Evolutionary conservation across 2,329 filamentous ascomycete species (phyloP).

Genomic region (Penicillium sp.): DNA sequence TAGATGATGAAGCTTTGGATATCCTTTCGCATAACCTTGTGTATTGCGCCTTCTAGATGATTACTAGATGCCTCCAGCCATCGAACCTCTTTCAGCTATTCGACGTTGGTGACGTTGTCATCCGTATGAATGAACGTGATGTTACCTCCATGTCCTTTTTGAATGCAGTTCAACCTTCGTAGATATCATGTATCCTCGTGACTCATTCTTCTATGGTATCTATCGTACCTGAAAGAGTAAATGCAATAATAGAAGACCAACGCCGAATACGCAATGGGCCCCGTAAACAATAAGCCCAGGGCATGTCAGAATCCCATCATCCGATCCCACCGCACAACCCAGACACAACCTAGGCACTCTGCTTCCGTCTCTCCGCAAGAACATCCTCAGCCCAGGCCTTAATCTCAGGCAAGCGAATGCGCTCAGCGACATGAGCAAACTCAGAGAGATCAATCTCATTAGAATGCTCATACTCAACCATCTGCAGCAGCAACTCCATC

Average conservation of each 20-base stretch:
- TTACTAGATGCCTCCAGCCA: too few species aligned
- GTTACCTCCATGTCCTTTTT: too few species aligned
- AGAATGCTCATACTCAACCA: conserved; percentile 88
- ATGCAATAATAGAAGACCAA: conserved; percentile 10
- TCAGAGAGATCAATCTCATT: conserved; percentile 74
- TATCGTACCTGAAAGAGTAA: conserved; percentile 7
- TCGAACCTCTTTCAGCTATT: too few species aligned
- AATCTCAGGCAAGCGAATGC: conserved; percentile 72
- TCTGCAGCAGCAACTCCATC: conserved; percentile 90
- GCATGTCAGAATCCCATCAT: not conserved
- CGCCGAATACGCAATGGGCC: conserved; percentile 11
- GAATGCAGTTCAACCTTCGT: not conserved
- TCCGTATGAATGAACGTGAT: too few species aligned
- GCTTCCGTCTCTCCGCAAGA: conserved; percentile 65
- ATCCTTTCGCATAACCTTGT: too few species aligned
- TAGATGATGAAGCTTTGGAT: too few species aligned
- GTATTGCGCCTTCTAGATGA: too few species aligned
- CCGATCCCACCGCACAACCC: not conserved
- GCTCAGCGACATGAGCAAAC: conserved; percentile 73
- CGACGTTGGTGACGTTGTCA: too few species aligned
- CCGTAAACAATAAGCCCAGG: not conserved
- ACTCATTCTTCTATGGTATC: conserved; percentile 20
- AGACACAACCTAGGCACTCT: conserved; percentile 27
- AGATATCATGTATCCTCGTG: conserved; percentile 16
- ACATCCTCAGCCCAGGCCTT: conserved; percentile 74